Evolutionary conservation across 2,329 filamentous ascomycete species (phyloP), one percentile per base, ranked within the genome.

Genomic region (Coniochaeta ligniaria): DNA sequence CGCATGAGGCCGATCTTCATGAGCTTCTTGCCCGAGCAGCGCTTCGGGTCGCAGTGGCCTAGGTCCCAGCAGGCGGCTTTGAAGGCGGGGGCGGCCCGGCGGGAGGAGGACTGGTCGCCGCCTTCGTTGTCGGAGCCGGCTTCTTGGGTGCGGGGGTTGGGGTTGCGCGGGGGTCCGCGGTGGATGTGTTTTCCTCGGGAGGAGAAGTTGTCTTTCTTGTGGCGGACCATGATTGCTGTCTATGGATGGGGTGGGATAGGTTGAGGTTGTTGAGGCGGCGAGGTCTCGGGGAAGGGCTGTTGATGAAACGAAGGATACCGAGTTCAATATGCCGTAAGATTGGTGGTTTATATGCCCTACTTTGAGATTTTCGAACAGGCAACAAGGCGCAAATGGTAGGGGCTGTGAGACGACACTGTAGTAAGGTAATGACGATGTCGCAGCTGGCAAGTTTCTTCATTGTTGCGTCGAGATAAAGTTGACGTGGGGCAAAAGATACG

Each of bases 61-160:
- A 99, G 82, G 71, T 99, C 95, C 95, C 95, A 99, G 74, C 94
- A 97, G 62, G 94, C 95, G 57, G 95, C 94, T 76, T 96, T 96
- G 83, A 93, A 97, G 24, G 78, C 70, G 43, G 76, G 86, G 4
- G 17, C 26, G 22, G 20, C 20, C 65, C 68, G 83, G 57, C 69
- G 63, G 56, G 69, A 63, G 55, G 66, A 58, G 36, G 62, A 59
- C 41, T 61, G 57, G 58, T 52, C 59, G 35, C 35, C 59, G 35
- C 35, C 35, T 45, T 58, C 61, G 22, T 24, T 45, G 61, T 63
- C 69, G 61, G 75, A 68, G 64, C 73, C 66, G 60, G n/a, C n/a
- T n/a, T 74, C 71, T 14, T 22, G 6, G 58, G 76, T 65, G 60
- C 69, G 70, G 63, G 72, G 81, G 62, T 80, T 77, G 63, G 81